A percentile compares a stretch with the other conserved stretches of the same genome.
Conservation (phyloP, 2,329 filamentous ascomycete genomes). For the Coniochaeta sp. region DNA sequence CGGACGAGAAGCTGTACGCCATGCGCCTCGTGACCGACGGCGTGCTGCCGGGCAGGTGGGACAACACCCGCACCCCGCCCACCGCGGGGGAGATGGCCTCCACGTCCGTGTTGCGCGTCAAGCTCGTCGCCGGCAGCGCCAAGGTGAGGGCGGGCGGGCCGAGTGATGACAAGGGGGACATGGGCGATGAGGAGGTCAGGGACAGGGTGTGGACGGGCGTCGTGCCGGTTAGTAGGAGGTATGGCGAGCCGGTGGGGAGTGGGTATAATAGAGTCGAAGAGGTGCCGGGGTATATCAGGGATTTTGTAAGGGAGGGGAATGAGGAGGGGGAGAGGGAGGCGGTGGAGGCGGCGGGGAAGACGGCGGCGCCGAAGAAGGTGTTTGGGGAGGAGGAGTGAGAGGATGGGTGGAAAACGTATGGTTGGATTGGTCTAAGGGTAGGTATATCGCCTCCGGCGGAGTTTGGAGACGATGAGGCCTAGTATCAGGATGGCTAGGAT, state of each 20-base stretch:
- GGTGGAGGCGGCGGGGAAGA: conserved; percentile 12
- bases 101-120: conserved; percentile 65
- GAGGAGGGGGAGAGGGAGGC: conserved; percentile 14
- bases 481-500: background rate
- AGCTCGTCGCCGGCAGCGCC: conserved; percentile 63
- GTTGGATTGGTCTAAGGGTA: background rate
- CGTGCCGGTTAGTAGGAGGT: conserved; percentile 53
- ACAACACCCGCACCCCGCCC: conserved; percentile 61
- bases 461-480: background rate
- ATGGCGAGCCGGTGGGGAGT: conserved; percentile 57
- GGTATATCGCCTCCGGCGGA: background rate
- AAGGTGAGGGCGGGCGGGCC: conserved; percentile 65
- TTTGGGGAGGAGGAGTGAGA: background rate
- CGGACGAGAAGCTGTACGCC: conserved; percentile 67
- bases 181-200: conserved; percentile 33
- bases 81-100: conserved; percentile 66
- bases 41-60: conserved; percentile 64
- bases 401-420: background rate
- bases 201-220: conserved; percentile 48
- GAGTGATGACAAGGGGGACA: conserved; percentile 43
- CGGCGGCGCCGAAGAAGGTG: conserved; percentile 8
- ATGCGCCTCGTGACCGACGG: conserved; percentile 73
- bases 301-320: conserved; percentile 33
- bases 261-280: conserved; percentile 50
- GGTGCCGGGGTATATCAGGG: conserved; percentile 55